A percentile compares a stretch with the other conserved stretches of the same genome.
phyloP scores from a whole-genome alignment of 2,329 filamentous ascomycete species.

The Beauveria bassiana region DNA sequence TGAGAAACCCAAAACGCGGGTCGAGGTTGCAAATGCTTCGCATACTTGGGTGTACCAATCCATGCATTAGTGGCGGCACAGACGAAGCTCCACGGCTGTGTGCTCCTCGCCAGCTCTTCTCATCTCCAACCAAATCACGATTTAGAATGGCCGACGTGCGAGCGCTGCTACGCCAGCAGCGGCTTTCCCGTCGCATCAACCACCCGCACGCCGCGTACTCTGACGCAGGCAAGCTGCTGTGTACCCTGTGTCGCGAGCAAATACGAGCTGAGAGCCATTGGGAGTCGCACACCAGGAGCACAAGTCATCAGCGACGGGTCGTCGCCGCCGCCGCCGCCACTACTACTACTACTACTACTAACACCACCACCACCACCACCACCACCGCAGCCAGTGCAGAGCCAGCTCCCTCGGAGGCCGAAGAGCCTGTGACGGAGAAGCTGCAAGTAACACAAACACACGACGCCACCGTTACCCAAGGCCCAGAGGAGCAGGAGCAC shows the following conservation, averaged over 20 bases:
- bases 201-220: slow-evolving; percentile 64
- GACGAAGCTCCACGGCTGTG: slow-evolving; percentile 1
- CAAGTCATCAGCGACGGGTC: slow-evolving; percentile 32
- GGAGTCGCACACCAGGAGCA: slow-evolving; percentile 51
- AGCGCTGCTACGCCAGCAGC: slow-evolving; percentile 69
- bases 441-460: slow-evolving; percentile 16
- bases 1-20: neutral
- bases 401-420: neutral
- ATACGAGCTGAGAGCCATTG: slow-evolving; percentile 61
- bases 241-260: slow-evolving; percentile 56
- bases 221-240: slow-evolving; percentile 58
- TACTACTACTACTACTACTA: no score
- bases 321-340: slow-evolving; percentile 13
- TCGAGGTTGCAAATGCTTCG: slow-evolving; percentile 7
- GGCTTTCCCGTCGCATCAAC: slow-evolving; percentile 63
- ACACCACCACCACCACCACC: slow-evolving; percentile 10
- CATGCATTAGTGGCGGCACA: slow-evolving; percentile 9
- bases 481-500: neutral
- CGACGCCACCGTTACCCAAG: slow-evolving; percentile 9
- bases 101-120: neutral
- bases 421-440: neutral
- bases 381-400: slow-evolving; percentile 11
- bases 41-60: slow-evolving; percentile 6
- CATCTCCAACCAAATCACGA: slow-evolving; percentile 4
- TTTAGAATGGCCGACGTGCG: slow-evolving; percentile 67